Conservation (phyloP, 2,329 filamentous ascomycete species). For the Reticulascus tulasneorum region DNA sequence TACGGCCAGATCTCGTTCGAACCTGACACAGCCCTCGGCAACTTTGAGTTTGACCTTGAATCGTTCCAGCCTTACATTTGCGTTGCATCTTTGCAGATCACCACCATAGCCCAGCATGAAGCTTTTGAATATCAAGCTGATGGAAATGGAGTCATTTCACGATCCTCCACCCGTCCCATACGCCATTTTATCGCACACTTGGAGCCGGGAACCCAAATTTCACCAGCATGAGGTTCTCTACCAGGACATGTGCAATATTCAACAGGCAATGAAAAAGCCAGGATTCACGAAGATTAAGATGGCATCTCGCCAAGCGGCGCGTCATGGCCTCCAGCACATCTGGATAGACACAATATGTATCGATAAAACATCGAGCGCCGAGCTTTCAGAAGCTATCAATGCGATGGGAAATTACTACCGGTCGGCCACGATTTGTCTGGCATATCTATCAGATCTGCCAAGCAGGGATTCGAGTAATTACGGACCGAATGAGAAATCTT, state of each 20-base stretch:
- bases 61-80: no score
- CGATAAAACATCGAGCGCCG: background rate
- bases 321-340: background rate
- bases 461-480: background rate
- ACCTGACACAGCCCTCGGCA: no score
- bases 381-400: slow-evolving; percentile 1
- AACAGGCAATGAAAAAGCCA: background rate
- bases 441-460: background rate
- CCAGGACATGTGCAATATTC: slow-evolving; percentile 1
- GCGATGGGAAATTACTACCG: background rate
- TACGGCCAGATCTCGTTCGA: no score
- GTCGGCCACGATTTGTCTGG: background rate
- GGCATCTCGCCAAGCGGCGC: background rate
- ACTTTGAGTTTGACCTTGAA: no score
- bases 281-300: background rate
- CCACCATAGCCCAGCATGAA: no score
- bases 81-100: no score
- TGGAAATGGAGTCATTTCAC: slow-evolving; percentile 8
- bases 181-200: slow-evolving; percentile 3
- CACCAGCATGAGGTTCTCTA: no score
- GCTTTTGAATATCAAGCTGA: slow-evolving; percentile 14
- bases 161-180: background rate
- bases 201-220: no score
- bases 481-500: background rate
- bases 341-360: slow-evolving; percentile 1